A percentile compares a stretch with the other conserved stretches of the same genome.
Evolutionary conservation across 2,329 filamentous ascomycete genomes (phyloP).

Genomic region (Xylariaceae sp.): DNA sequence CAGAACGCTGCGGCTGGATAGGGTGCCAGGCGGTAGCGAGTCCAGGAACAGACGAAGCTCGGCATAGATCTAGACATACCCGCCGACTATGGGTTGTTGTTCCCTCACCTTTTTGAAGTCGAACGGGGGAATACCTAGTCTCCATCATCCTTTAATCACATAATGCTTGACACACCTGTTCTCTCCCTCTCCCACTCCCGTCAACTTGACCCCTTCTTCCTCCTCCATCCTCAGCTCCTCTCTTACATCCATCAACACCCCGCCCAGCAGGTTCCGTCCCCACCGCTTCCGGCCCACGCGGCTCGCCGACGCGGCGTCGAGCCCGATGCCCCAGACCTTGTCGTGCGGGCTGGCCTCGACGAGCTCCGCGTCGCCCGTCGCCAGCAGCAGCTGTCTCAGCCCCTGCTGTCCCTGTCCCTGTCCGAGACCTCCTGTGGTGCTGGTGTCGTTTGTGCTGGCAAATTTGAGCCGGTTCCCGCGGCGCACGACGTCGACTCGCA

Average conservation of each 20-base stretch:
- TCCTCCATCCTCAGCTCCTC: slow-evolving; percentile 36
- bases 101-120: too few species aligned
- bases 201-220: slow-evolving; percentile 2
- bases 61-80: too few species aligned
- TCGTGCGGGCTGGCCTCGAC: slow-evolving; percentile 57
- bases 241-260: slow-evolving; percentile 53
- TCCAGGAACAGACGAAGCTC: too few species aligned
- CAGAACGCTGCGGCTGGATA: slow-evolving; percentile 3
- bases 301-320: slow-evolving; percentile 42
- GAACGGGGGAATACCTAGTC: too few species aligned
- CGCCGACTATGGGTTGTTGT: too few species aligned
- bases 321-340: slow-evolving; percentile 60
- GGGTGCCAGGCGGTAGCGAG: too few species aligned
- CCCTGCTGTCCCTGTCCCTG: slow-evolving; percentile 8
- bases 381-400: slow-evolving; percentile 42
- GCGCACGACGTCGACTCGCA: slow-evolving; percentile 47
- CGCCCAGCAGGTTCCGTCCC: slow-evolving; percentile 59
- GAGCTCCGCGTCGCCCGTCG: slow-evolving; percentile 51
- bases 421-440: not conserved
- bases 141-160: too few species aligned
- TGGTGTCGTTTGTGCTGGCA: not conserved
- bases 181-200: too few species aligned
- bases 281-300: slow-evolving; percentile 39
- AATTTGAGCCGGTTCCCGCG: slow-evolving; percentile 55
- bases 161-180: too few species aligned